Base-by-base conservation (phyloP, 2,329 filamentous ascomycete species). In the Mollisiaceae sp. region DNA sequence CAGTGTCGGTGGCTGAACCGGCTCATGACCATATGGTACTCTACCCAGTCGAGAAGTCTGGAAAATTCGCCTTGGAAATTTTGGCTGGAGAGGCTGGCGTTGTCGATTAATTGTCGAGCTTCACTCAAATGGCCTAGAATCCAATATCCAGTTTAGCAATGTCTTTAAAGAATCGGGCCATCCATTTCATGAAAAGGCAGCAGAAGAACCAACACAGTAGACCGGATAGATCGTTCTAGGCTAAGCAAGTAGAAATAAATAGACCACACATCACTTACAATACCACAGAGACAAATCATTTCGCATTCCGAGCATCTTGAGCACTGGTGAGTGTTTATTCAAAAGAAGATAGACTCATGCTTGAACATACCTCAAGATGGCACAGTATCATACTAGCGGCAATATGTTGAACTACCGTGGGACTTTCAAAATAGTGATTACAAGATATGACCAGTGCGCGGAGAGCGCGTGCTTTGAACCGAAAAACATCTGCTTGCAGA, bases 381-480 rank as follows among this genome's bases (percentile, higher is more conserved):
- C 69, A 69, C 63, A 70, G 61, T 68, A 70, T 69, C 69, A 71
- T 68, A 62, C 64, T 62, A 35, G 69, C 69, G 32, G 67, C 69
- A 69, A 69, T 67, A 71, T 71, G 69, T 50, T 71, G 69, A 59
- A 69, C 52, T 56, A 71, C 54, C 60, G 63, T 67, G 27, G 58
- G 59, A 62, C 59, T 63, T 65, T 67, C 65, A 65, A 68, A 58
- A 68, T 36, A 57, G 50, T 64, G 63, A 32, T 68, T 61, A 62
- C 57, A 47, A 64, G 67, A 70, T 64, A 22, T 63, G 59, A 71
- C 57, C 67, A 71, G 57, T 68, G 69, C 55, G 50, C 66, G 69
- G 15, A 71, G 67, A 65, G 69, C 67, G 60, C 57, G 63, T 50
- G 65, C 66, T 50, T 71, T 71, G 54, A 71, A 68, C 62, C 63